phyloP scores from a whole-genome alignment of 768 basidiomycete genomes.

The Phallus indusiatus region DNA sequence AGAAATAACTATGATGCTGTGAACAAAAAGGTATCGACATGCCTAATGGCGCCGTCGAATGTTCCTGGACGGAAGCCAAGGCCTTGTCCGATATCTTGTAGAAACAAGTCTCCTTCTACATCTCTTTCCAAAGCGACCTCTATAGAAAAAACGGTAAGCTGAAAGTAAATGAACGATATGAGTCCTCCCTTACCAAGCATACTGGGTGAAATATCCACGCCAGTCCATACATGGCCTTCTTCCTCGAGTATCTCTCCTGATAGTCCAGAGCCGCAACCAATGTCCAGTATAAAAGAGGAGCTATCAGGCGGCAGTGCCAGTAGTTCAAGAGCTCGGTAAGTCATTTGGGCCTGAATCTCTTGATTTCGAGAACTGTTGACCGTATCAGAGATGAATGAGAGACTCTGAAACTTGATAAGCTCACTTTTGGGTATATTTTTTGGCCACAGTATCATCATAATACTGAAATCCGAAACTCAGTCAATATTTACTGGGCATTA shows the following conservation, averaged over 20 bases:
- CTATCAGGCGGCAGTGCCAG: constrained; percentile 72
- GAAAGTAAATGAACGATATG: not conserved
- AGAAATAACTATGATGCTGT: not conserved
- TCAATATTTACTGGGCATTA: not conserved
- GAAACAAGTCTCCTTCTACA: constrained; percentile 90
- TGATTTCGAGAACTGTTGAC: constrained; percentile 79
- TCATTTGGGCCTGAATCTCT: constrained; percentile 96
- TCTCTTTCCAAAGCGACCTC: constrained; percentile 95
- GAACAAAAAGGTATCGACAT: constrained; percentile 11
- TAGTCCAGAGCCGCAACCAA: constrained; percentile 95
- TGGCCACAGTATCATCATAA: constrained; percentile 91
- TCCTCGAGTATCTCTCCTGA: constrained; percentile 96
- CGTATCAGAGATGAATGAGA: constrained; percentile 6
- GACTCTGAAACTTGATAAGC: constrained; percentile 14
- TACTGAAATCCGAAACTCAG: constrained; percentile 44
- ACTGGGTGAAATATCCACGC: constrained; percentile 89
- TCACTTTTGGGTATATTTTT: constrained; percentile 95
- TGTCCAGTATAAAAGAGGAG: constrained; percentile 83
- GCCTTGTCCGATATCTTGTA: constrained; percentile 97
- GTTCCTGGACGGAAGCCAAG: constrained; percentile 94
- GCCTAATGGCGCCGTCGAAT: constrained; percentile 98
- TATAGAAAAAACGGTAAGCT: constrained; percentile 20
- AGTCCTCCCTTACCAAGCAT: constrained; percentile 76
- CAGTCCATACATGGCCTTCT: constrained; percentile 87
- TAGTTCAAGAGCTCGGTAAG: constrained; percentile 88